phyloP scores from a whole-genome alignment of 2,329 filamentous ascomycete species.

The Hypoxylon sp. region DNA sequence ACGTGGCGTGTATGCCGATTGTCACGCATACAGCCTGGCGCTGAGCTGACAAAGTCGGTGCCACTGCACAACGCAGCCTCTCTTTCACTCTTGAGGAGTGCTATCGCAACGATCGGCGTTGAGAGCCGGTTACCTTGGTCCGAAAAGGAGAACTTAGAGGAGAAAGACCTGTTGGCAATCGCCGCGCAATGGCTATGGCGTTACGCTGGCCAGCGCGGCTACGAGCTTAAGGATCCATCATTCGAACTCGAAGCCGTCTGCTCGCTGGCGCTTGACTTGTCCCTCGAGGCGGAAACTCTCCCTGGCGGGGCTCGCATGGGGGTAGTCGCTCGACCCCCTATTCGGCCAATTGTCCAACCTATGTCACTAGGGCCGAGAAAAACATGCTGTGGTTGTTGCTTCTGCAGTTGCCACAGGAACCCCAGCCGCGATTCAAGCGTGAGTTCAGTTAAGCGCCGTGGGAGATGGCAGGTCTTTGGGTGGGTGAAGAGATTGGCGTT shows the following conservation, averaged over 20 bases:
- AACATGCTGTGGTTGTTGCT: slow-evolving; percentile 34
- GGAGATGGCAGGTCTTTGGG: slow-evolving; percentile 20
- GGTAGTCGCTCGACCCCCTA: background rate
- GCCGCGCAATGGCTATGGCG: slow-evolving; percentile 45
- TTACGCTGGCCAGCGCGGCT: slow-evolving; percentile 37
- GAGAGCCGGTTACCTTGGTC: slow-evolving; percentile 27
- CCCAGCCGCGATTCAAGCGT: slow-evolving; percentile 7
- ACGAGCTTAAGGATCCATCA: slow-evolving; percentile 28
- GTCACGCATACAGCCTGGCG: background rate
- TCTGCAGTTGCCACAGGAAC: slow-evolving; percentile 32
- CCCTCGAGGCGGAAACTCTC: slow-evolving; percentile 27
- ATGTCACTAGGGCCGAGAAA: background rate
- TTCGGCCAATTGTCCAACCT: background rate
- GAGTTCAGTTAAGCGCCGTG: slow-evolving; percentile 15
- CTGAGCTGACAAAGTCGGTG: background rate
- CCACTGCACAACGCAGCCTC: slow-evolving; percentile 28
- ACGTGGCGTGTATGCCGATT: slow-evolving; percentile 44
- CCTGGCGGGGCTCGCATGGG: background rate
- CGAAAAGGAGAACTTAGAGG: slow-evolving; percentile 20
- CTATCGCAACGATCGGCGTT: slow-evolving; percentile 16
- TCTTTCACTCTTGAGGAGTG: slow-evolving; percentile 33
- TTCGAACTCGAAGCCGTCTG: slow-evolving; percentile 38
- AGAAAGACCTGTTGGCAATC: slow-evolving; percentile 25
- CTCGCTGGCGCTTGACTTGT: slow-evolving; percentile 33
- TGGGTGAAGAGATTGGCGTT: slow-evolving; percentile 45